Base-by-base conservation (phyloP, 2,329 filamentous ascomycete species). In the Apiospora aurea region DNA sequence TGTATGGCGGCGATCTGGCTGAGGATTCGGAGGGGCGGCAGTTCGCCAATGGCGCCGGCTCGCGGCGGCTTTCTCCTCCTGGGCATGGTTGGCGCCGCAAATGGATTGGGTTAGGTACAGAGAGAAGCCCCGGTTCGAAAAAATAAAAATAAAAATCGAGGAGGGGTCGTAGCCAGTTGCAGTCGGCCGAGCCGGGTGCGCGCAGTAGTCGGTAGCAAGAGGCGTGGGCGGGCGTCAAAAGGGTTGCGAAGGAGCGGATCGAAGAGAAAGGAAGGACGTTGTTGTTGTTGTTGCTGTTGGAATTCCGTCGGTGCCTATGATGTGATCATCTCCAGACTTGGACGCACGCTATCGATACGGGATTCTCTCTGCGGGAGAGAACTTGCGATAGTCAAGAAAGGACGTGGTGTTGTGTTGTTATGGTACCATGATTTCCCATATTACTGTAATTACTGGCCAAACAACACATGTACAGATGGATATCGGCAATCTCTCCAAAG, bases 21-120 rank as follows among this genome's bases (percentile, higher is more conserved):
- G 67, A 89, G 85, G 79, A 91, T 89, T 75, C 86, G 87, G 74
- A 90, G 83, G 13, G 89, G 89, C 14, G 87, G 88, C n/a, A 91
- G 86, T 76, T 91, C 89, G 70, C 87, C 83, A 53, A 90, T 85
- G 75, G 89, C 89, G 81, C 89, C 89, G 67, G 89, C 83, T 77
- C 89, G 87, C 69, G 88, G 89, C 70, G 89, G 88, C 77, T 87
- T 86, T 73, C 88, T 85, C 72, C 88, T 84, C 73, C 88, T 87
- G 57, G 88, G 80, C 89, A 90, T 41, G 43, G 72, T 43, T 10
- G 66, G 38, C 38, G 21, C 13, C 66, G 49, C 38, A 34, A 61
- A 51, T 38, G 1, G 34, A 29, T 18, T 43, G 3, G 18, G 43
- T 18, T 38, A n/a, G n/a, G 10, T 10, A 41, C 34, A 64, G 57